Evolutionary conservation across 2,329 filamentous ascomycete genomes (phyloP), one percentile per base, ranked within the genome.

Genomic region (Talaromyces sp.): DNA sequence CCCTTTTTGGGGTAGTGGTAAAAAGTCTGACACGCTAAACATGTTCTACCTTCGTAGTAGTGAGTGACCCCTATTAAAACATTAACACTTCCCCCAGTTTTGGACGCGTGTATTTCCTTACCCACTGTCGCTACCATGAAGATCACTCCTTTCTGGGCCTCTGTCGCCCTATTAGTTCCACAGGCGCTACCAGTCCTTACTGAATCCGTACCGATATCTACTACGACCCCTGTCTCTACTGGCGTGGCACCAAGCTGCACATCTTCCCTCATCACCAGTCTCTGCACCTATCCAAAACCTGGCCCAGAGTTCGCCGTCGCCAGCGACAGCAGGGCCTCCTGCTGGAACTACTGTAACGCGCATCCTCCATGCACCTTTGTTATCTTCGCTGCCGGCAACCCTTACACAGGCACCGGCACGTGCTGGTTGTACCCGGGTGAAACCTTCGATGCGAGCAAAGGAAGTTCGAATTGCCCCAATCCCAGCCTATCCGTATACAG

Each of bases 381-480:
- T 59, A 69, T 73, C 64, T 74, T 72, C 63, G 5, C 18, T 59
- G 61, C 67, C 47, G 70, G 66, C 42, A 72, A 73, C 63, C 71
- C 72, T 55, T 44, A 64, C 60, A 60, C 58, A 2, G 72, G 68
- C 65, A 64, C 54, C 44, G 72, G 72, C 57, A 69, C 64, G 2
- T 72, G 72, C 65, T 72, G 68, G 70, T 40, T 70, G 27, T 73
- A 72, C 63, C 71, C 71, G 1, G 71, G 69, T 34, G 63, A 69
- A 64, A 62, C 33, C 23, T 73, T 64, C 55, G 64, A 72, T 63
- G 51, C 62, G 56, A 69, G 62, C 64, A 56, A 65, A 59, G 69
- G 66, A 57, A 65, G 52, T 18, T 40, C 64, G 53, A 53, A 62
- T 53, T 72, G 70, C 64, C 31, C 18, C 61, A 63, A 63, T 56